phyloP scores from a whole-genome alignment of 495 filamentous ascomycete species.

The Tuber borchii region DNA sequence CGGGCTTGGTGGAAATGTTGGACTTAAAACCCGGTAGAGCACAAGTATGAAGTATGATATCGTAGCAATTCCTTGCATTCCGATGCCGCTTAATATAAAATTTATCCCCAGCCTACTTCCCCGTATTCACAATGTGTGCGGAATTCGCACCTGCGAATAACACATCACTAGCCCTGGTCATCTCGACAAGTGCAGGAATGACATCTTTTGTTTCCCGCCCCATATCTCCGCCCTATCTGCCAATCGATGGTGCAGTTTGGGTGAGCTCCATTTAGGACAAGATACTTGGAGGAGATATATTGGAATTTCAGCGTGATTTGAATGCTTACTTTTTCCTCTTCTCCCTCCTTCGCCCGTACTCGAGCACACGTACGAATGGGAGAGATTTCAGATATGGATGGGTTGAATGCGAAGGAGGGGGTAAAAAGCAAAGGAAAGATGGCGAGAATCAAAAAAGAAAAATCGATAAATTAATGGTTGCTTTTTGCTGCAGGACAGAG shows the following conservation, averaged over 20 bases:
- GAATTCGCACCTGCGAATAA: neutral
- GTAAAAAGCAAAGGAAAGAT: neutral
- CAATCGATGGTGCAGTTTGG: neutral
- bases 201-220: neutral
- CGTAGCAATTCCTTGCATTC: neutral
- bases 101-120: neutral
- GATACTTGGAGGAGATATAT: neutral
- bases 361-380: neutral
- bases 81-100: neutral
- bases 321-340: neutral
- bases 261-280: neutral
- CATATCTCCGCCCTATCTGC: neutral
- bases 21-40: neutral
- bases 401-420: neutral
- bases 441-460: neutral
- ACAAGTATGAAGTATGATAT: too few species aligned
- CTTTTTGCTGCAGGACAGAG: conserved; percentile 5
- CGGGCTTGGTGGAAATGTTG: neutral
- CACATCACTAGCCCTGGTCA: neutral
- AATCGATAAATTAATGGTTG: neutral
- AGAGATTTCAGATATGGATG: neutral
- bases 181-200: neutral
- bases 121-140: neutral
- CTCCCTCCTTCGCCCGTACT: neutral
- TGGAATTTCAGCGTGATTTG: neutral